Percentiles rank a stretch among this genome's conserved stretches.
phyloP scores from a whole-genome alignment of 345 rosid genomes.

The Fremontodendron californicum region DNA sequence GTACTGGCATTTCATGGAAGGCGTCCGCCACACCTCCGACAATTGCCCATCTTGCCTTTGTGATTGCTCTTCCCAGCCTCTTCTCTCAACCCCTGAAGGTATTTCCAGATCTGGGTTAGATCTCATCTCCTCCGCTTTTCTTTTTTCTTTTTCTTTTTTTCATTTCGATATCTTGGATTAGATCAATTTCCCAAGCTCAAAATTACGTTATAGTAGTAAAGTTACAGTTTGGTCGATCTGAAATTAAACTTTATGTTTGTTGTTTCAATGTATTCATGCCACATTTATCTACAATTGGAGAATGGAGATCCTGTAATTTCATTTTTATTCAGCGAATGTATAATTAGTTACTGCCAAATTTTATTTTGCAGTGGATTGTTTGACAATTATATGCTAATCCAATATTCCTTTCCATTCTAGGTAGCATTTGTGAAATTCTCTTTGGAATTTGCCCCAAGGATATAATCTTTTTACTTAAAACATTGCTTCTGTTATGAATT shows the following conservation, averaged over 20 bases:
- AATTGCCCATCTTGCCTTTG: conserved; percentile 61
- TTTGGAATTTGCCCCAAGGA: background rate
- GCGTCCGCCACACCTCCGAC: conserved; percentile 36
- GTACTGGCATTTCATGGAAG: conserved; percentile 79
- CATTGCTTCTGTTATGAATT: background rate
- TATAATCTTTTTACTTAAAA: background rate
- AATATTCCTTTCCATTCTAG: background rate
- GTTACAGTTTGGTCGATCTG: background rate
- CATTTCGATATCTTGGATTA: background rate
- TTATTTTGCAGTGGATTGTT: background rate
- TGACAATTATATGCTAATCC: background rate
- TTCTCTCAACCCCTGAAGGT: conserved; percentile 68
- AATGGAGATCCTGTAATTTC: background rate
- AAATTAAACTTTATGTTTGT: too few species aligned
- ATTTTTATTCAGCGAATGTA: background rate
- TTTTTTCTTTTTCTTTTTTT: background rate
- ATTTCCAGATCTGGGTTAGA: conserved; percentile 17
- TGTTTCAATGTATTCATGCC: too few species aligned
- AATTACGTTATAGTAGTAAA: too few species aligned
- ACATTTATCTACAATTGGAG: background rate
- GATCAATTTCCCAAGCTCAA: background rate
- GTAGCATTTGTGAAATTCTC: background rate
- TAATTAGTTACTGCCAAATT: background rate
- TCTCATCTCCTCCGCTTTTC: background rate
- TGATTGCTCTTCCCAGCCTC: conserved; percentile 78